Percentiles rank a stretch among this genome's conserved stretches.
These are phyloP conservation scores for Pneumocystis carinii DNA, from an alignment of 1,139 yeast species.

Conservation along the genomic window DNA sequence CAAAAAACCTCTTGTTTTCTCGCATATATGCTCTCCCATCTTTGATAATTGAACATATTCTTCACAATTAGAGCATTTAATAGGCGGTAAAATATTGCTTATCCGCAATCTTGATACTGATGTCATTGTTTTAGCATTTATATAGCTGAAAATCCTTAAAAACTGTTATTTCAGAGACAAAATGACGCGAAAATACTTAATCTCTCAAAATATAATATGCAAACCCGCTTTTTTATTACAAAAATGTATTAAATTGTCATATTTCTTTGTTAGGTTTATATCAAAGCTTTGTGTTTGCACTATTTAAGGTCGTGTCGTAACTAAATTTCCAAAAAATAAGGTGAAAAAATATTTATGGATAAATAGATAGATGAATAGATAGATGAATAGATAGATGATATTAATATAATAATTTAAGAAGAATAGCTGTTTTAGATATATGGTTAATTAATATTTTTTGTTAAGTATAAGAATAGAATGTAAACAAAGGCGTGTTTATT, in stretches of 20 bases:
- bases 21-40: conserved; percentile 1
- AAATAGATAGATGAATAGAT: no score
- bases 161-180: neutral
- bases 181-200: neutral
- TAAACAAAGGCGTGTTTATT: no score
- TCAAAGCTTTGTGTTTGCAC: neutral
- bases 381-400: no score
- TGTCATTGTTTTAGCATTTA: neutral
- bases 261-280: neutral
- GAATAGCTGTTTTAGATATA: no score
- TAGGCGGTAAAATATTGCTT: neutral
- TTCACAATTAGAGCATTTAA: neutral
- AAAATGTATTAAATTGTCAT: neutral
- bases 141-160: neutral
- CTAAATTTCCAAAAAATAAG: no score
- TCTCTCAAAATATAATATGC: no score
- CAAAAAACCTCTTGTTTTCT: neutral
- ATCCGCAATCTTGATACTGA: neutral
- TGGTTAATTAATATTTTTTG: no score
- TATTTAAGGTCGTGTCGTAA: no score
- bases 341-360: no score
- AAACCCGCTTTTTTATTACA: neutral
- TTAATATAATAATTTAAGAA: no score
- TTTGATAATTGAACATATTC: neutral
- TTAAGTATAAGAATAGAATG: no score